Conservation (phyloP, 768 basidiomycete genomes). For the Psilocybe azurescens region DNA sequence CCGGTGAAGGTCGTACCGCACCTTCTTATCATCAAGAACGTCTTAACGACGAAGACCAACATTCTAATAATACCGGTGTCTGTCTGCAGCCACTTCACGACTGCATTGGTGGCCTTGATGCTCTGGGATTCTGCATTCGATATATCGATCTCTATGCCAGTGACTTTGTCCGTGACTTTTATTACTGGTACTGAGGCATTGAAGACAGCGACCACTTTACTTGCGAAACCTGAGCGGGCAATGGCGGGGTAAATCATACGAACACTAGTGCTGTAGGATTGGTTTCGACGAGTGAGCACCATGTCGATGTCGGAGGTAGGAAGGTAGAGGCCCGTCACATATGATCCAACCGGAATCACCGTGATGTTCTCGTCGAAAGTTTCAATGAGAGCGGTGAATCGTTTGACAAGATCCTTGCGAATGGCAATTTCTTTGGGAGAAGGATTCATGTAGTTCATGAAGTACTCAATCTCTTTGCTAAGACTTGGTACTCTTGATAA, state of each 20-base stretch:
- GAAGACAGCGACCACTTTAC: slow-evolving; percentile 22
- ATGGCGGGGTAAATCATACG: slow-evolving; percentile 1
- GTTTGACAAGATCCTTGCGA: slow-evolving; percentile 24
- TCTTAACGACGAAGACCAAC: slow-evolving; percentile 29
- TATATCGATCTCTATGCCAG: slow-evolving; percentile 30
- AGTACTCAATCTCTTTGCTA: background rate
- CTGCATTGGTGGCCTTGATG: slow-evolving; percentile 23
- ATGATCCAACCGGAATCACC: slow-evolving; percentile 27
- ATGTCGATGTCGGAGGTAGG: slow-evolving; percentile 35
- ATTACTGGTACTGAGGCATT: slow-evolving; percentile 26
- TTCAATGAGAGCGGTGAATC: slow-evolving; percentile 25
- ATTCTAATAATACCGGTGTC: slow-evolving; percentile 22
- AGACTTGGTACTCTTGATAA: too few species aligned
- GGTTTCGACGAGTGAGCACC: slow-evolving; percentile 19
- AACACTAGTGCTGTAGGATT: background rate
- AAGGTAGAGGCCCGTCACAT: slow-evolving; percentile 28
- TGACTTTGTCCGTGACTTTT: slow-evolving; percentile 28
- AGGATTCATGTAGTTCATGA: slow-evolving; percentile 28
- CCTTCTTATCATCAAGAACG: slow-evolving; percentile 29
- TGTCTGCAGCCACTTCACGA: slow-evolving; percentile 24
- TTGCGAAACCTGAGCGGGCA: slow-evolving; percentile 23
- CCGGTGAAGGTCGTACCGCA: slow-evolving; percentile 32
- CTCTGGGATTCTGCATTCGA: slow-evolving; percentile 23
- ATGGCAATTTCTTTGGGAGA: slow-evolving; percentile 19
- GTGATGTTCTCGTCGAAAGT: slow-evolving; percentile 17